Evolutionary conservation across 2,329 filamentous ascomycete species (phyloP).

Genomic region (Colletotrichum zoysiae): DNA sequence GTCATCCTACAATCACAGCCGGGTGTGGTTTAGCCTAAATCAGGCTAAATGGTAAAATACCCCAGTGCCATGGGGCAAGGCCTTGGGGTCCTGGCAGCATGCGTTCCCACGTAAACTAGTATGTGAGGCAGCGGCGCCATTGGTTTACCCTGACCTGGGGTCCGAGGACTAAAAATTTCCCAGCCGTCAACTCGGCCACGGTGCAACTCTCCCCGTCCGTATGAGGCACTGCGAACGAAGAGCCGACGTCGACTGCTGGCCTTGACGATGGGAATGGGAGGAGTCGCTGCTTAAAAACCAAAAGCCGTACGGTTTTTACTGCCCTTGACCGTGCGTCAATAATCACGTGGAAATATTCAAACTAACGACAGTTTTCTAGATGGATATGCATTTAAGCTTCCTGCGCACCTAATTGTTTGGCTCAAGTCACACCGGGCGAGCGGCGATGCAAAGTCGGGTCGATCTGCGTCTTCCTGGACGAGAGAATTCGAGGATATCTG

Average conservation of each 20-base stretch:
- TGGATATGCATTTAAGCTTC: not conserved
- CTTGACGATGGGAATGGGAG: not conserved
- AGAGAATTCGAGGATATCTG: constrained; percentile 10
- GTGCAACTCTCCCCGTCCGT: constrained; percentile 8
- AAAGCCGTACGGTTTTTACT: constrained; percentile 10
- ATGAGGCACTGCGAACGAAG: constrained; percentile 8
- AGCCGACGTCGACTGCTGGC: not conserved
- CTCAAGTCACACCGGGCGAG: constrained; percentile 4
- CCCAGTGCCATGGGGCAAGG: constrained; percentile 21
- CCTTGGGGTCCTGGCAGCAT: constrained; percentile 13
- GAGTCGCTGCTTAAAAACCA: constrained; percentile 6
- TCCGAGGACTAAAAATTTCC: constrained; percentile 3
- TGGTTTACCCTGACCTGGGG: not conserved
- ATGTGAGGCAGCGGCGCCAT: constrained; percentile 24
- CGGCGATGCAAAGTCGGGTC: constrained; percentile 22
- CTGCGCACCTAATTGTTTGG: not conserved
- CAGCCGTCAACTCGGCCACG: constrained; percentile 1
- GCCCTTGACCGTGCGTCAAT: not conserved
- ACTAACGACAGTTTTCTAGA: not conserved
- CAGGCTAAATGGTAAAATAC: constrained; percentile 37
- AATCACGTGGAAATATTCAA: constrained; percentile 7
- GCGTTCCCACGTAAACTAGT: not conserved
- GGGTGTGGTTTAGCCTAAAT: constrained; percentile 31
- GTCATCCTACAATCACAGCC: constrained; percentile 1
- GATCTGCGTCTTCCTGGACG: constrained; percentile 28